Conservation (phyloP, 2,329 filamentous ascomycete genomes). For the Pezizomycotina sp. region DNA sequence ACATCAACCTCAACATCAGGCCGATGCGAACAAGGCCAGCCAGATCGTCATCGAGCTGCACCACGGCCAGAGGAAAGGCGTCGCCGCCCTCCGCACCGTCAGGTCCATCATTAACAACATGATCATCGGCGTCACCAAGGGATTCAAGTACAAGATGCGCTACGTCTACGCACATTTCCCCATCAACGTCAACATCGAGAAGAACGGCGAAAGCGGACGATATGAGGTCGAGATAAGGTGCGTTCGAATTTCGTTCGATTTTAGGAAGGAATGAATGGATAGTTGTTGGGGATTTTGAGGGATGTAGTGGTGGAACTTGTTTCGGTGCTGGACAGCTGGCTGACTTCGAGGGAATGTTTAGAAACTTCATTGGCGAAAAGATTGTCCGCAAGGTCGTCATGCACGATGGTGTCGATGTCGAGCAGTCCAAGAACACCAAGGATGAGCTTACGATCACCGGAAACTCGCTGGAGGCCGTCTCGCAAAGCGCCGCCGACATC, state of each 20-base stretch:
- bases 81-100: constrained; percentile 95
- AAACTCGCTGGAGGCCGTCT: constrained; percentile 94
- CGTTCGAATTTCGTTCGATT: constrained; percentile 26
- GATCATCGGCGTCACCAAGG: constrained; percentile 95
- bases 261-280: constrained; percentile 7
- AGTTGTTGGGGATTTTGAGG: constrained; percentile 4
- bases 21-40: constrained; percentile 52
- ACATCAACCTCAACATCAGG: constrained; percentile 91
- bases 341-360: constrained; percentile 29
- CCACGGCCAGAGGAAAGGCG: constrained; percentile 94
- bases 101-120: constrained; percentile 97
- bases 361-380: constrained; percentile 99
- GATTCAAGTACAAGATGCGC: constrained; percentile 99
- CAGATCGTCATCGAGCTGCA: constrained; percentile 94
- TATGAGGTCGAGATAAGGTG: constrained; percentile 95
- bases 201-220: constrained; percentile 78
- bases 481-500: constrained; percentile 95
- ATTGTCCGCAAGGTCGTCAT: constrained; percentile 83
- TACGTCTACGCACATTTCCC: constrained; percentile 99
- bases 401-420: constrained; percentile 77
- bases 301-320: constrained; percentile 7
- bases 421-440: constrained; percentile 80
- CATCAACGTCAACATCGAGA: constrained; percentile 99
- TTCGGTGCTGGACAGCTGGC: background rate
- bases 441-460: constrained; percentile 86